phyloP scores from a whole-genome alignment of 2,329 filamentous ascomycete species.

The Stenocarpella maydis region DNA sequence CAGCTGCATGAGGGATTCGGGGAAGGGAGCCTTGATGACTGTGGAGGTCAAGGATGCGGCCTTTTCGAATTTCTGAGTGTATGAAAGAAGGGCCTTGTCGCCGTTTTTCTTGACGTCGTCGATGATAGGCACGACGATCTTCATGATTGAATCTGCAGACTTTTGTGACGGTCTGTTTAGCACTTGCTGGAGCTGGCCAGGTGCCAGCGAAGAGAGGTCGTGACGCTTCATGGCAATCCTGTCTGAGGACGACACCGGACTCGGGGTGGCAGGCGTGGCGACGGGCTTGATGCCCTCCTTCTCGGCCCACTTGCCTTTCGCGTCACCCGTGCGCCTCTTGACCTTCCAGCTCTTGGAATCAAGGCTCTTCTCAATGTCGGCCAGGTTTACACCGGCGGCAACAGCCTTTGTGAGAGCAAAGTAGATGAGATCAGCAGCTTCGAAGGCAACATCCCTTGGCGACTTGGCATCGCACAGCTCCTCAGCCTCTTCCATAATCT shows the following conservation, averaged over 20 bases:
- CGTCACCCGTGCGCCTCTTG: constrained; percentile 90
- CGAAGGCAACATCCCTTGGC: constrained; percentile 86
- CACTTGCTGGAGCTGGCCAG: constrained; percentile 73
- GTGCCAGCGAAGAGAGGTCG: constrained; percentile 70
- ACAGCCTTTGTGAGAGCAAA: constrained; percentile 93
- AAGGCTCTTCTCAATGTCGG: constrained; percentile 90
- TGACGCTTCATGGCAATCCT: constrained; percentile 86
- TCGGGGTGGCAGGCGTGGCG: constrained; percentile 41
- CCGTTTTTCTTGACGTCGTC: constrained; percentile 84
- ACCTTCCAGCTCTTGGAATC: constrained; percentile 96
- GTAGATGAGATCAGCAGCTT: constrained; percentile 94
- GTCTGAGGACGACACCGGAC: constrained; percentile 42
- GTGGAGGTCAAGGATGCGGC: constrained; percentile 89
- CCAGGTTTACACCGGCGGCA: constrained; percentile 81
- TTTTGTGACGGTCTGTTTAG: constrained; percentile 91
- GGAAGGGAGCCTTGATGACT: constrained; percentile 89
- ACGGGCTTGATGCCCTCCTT: constrained; percentile 73
- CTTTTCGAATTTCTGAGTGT: constrained; percentile 98
- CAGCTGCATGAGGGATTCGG: constrained; percentile 84
- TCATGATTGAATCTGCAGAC: constrained; percentile 92
- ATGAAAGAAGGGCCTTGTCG: constrained; percentile 87
- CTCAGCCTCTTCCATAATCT: constrained; percentile 98
- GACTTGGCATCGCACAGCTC: constrained; percentile 89
- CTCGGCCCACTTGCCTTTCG: constrained; percentile 90
- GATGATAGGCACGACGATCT: constrained; percentile 91